phyloP scores from a whole-genome alignment of 306 rosid species.

The Vigna reflexopilosa region DNA sequence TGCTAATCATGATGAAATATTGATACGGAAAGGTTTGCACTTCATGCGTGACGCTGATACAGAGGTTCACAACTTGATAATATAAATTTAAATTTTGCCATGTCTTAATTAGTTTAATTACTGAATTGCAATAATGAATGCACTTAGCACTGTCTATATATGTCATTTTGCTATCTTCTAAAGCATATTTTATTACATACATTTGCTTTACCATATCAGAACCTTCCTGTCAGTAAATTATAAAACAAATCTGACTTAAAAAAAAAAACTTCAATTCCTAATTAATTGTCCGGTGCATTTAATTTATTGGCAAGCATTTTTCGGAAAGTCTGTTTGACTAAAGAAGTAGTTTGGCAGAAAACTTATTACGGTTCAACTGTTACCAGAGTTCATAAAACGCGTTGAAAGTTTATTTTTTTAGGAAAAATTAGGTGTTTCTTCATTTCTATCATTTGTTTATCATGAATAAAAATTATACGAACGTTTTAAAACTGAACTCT shows the following conservation, averaged over 20 bases:
- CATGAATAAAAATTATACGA: too few species aligned
- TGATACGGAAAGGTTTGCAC: not conserved
- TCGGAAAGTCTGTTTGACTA: not conserved
- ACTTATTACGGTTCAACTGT: constrained; percentile 12
- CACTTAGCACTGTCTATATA: not conserved
- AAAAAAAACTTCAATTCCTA: not conserved
- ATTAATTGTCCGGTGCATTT: not conserved
- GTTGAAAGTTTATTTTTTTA: not conserved
- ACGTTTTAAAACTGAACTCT: too few species aligned
- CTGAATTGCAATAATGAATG: not conserved
- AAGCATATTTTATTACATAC: not conserved
- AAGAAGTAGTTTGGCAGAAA: not conserved
- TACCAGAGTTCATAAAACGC: not conserved
- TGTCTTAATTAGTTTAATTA: not conserved
- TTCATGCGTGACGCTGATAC: not conserved
- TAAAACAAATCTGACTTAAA: not conserved
- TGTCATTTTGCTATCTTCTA: not conserved
- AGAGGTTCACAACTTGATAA: constrained; percentile 1
- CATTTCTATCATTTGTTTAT: too few species aligned
- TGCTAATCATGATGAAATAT: constrained; percentile 2
- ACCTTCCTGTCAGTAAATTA: not conserved
- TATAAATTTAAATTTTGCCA: not conserved
- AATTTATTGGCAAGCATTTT: not conserved
- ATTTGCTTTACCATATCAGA: not conserved
- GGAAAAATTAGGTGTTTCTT: too few species aligned